phyloP scores from a whole-genome alignment of 106 monocot genomes.

The Amphibolis antarctica region DNA sequence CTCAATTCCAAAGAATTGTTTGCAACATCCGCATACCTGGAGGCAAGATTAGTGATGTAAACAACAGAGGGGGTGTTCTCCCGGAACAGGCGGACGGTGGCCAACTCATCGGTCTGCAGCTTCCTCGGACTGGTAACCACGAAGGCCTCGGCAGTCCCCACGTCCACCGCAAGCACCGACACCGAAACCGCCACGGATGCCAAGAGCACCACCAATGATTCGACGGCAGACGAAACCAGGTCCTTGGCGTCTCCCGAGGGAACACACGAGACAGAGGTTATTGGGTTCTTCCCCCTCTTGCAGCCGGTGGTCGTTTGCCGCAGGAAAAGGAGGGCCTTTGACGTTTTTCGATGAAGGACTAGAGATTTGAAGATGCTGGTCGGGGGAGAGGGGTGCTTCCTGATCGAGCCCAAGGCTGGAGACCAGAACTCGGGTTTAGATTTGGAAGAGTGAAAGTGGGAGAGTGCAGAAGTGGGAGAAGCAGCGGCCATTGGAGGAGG shows the following conservation, averaged over 20 bases:
- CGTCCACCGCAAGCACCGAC: slow-evolving; percentile 32
- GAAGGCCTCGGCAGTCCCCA: slow-evolving; percentile 56
- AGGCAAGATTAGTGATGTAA: slow-evolving; percentile 92
- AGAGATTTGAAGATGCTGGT: background rate
- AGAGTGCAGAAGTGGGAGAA: background rate
- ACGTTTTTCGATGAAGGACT: background rate
- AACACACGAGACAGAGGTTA: background rate
- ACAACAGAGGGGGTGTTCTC: slow-evolving; percentile 95
- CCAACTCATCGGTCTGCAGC: slow-evolving; percentile 89
- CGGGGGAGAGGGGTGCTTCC: background rate
- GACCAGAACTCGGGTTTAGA: background rate
- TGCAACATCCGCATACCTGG: slow-evolving; percentile 25
- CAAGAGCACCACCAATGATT: slow-evolving; percentile 13
- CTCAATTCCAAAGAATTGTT: background rate
- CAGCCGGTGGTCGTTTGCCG: background rate
- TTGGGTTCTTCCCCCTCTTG: background rate
- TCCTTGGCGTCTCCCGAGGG: background rate
- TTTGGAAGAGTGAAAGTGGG: slow-evolving; percentile 4
- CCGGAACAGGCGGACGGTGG: slow-evolving; percentile 84
- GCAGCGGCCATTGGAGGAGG: background rate
- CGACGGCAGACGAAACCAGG: background rate
- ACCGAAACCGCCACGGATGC: slow-evolving; percentile 60
- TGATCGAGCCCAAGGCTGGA: background rate
- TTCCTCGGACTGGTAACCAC: slow-evolving; percentile 45
- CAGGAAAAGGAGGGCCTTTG: background rate